phyloP scores from a whole-genome alignment of 2,329 filamentous ascomycete species.

The Scorias spongiosa region DNA sequence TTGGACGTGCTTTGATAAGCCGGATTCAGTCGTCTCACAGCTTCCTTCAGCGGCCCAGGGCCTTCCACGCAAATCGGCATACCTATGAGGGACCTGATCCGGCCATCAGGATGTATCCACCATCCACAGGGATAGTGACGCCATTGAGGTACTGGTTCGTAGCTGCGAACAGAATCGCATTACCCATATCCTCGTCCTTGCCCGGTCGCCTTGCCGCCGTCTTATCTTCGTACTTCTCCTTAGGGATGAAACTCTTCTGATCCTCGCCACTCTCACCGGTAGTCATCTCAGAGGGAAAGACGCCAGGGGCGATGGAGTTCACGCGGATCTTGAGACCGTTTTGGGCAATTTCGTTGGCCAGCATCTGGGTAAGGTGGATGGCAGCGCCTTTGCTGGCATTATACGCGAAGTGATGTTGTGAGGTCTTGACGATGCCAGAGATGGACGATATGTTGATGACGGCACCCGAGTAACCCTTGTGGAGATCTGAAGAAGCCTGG shows the following conservation, averaged over 20 bases:
- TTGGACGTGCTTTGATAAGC: too few relatives aligned
- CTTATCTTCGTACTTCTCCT: constrained; percentile 35
- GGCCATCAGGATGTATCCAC: constrained; percentile 33
- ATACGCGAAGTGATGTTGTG: constrained; percentile 33
- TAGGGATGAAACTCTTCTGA: constrained; percentile 40
- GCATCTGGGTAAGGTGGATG: constrained; percentile 40
- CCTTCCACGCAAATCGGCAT: too few relatives aligned
- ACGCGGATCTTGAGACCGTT: constrained; percentile 39
- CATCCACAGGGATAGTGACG: constrained; percentile 36
- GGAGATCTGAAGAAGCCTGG: constrained; percentile 26
- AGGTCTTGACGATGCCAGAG: constrained; percentile 29
- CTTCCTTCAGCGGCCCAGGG: too few relatives aligned
- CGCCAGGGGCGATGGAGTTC: constrained; percentile 42
- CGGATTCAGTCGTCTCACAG: too few relatives aligned
- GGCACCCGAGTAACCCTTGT: constrained; percentile 27
- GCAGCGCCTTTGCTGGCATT: constrained; percentile 35
- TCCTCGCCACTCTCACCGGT: constrained; percentile 34
- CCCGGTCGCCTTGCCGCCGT: constrained; percentile 38
- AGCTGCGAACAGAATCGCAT: constrained; percentile 39
- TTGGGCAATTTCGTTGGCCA: constrained; percentile 38
- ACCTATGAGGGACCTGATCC: constrained; percentile 8
- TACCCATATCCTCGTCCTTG: constrained; percentile 44
- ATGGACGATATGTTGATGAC: constrained; percentile 34
- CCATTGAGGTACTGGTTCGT: constrained; percentile 36
- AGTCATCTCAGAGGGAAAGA: constrained; percentile 46